Conservation (phyloP, 1,284 basidiomycete species). For the Sporisorium sorghi region DNA sequence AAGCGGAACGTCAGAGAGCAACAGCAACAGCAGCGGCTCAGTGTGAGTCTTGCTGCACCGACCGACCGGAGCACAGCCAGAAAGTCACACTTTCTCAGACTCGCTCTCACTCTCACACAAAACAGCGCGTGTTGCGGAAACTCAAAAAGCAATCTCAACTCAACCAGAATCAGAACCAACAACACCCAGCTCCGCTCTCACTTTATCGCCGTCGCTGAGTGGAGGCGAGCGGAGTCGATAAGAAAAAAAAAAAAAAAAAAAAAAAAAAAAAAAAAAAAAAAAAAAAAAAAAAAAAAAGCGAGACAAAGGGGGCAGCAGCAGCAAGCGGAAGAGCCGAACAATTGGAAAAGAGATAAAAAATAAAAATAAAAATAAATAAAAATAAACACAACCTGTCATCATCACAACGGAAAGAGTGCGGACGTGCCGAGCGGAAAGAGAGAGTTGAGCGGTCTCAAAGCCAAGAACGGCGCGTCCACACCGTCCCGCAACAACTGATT, state of each 20-base stretch:
- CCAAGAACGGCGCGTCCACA: too few relatives aligned
- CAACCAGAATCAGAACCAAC: conserved; percentile 2
- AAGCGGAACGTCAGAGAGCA: conserved; percentile 1
- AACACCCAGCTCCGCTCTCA: conserved; percentile 12
- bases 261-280: too few relatives aligned
- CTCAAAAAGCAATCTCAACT: neutral
- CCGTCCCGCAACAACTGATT: too few relatives aligned
- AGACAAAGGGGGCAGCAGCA: neutral
- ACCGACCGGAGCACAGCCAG: conserved; percentile 3
- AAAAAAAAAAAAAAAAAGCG: too few relatives aligned
- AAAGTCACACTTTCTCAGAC: conserved; percentile 2
- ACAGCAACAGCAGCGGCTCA: neutral
- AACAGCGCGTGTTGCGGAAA: conserved; percentile 3
- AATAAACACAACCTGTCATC: neutral
- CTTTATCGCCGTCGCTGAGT: neutral
- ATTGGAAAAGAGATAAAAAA: neutral
- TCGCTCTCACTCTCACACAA: neutral
- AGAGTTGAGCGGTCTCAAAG: neutral
- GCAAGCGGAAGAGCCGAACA: neutral
- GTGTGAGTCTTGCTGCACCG: neutral
- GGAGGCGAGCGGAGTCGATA: neutral
- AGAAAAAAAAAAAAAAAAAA: too few relatives aligned
- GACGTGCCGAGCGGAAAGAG: neutral
- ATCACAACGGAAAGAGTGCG: neutral
- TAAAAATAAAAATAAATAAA: neutral